Percentiles rank a stretch among this genome's conserved stretches.
Evolutionary conservation across 495 filamentous ascomycete species (phyloP).

Genomic region (Aspergillus diversus): DNA sequence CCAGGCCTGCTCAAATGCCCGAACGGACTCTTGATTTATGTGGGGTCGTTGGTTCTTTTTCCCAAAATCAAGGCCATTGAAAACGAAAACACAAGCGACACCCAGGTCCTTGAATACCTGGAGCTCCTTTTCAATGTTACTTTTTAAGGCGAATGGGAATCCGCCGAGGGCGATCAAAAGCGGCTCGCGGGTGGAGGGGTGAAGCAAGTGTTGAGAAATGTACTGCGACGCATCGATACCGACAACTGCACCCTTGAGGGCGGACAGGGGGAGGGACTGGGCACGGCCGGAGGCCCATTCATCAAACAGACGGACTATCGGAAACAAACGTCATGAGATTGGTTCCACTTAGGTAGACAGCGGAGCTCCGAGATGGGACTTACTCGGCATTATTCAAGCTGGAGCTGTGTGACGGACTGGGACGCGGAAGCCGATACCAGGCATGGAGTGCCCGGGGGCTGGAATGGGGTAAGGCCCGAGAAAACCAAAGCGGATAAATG

Average conservation of each 20-base stretch:
- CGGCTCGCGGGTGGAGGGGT: constrained; percentile 73
- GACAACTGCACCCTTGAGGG: constrained; percentile 70
- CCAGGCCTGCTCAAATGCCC: constrained; percentile 71
- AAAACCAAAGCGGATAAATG: constrained; percentile 11
- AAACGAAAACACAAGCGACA: constrained; percentile 80
- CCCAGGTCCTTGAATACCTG: constrained; percentile 61
- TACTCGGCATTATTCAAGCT: constrained; percentile 49
- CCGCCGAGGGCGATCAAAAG: constrained; percentile 89
- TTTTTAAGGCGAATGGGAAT: constrained; percentile 74
- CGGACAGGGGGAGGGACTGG: constrained; percentile 60
- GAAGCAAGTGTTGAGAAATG: constrained; percentile 72
- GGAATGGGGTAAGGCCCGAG: background rate
- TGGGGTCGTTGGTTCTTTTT: constrained; percentile 66
- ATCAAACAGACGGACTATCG: constrained; percentile 62
- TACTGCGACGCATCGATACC: constrained; percentile 92
- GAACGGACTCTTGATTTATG: constrained; percentile 46
- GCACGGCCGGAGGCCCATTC: constrained; percentile 57
- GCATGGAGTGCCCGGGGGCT: constrained; percentile 30
- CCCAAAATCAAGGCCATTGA: constrained; percentile 79
- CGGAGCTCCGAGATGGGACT: constrained; percentile 22
- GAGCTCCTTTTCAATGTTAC: constrained; percentile 74
- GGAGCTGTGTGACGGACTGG: constrained; percentile 32
- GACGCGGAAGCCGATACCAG: constrained; percentile 36
- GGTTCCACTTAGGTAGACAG: constrained; percentile 7
- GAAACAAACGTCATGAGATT: constrained; percentile 10